Evolutionary conservation across 208 protist genomes (phyloP).

Genomic region (Acanthamoeba triangularis): DNA sequence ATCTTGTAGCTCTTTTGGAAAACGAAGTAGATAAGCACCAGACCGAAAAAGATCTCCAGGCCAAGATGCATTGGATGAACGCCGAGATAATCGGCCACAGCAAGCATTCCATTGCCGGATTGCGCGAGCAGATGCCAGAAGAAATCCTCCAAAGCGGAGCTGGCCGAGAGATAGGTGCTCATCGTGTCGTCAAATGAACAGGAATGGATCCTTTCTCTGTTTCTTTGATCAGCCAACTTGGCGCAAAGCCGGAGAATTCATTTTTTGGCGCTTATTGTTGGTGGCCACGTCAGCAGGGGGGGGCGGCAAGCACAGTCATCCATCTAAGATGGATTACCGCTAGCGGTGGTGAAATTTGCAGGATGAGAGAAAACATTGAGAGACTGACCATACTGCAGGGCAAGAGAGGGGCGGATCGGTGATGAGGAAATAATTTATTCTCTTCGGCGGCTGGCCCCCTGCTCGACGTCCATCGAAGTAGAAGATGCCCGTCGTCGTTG

Average conservation of each 20-base stretch:
- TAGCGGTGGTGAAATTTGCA: no score
- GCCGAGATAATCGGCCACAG: constrained; percentile 24
- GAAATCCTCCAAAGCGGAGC: not conserved
- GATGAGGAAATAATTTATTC: constrained; percentile 15
- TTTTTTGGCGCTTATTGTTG: no score
- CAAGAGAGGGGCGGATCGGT: not conserved
- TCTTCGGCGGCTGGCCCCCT: not conserved
- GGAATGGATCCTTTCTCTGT: not conserved
- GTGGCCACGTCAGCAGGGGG: no score
- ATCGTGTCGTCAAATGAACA: not conserved
- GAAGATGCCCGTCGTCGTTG: not conserved
- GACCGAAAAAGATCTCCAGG: constrained; percentile 44
- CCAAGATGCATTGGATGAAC: constrained; percentile 39
- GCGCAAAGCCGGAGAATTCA: not conserved
- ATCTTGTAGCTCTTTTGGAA: constrained; percentile 77
- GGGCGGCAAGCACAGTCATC: no score
- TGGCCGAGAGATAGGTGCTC: constrained; percentile 19
- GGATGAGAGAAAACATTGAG: no score
- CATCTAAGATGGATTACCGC: no score
- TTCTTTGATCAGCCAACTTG: not conserved
- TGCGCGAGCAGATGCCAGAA: not conserved
- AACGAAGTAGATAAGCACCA: constrained; percentile 49
- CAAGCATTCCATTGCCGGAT: constrained; percentile 1
- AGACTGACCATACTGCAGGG: not conserved
- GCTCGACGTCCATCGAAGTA: not conserved